These are phyloP conservation scores for Starmerella ratchasimensis DNA, from an alignment of 805 yeast species.

Conservation along the genomic window DNA sequence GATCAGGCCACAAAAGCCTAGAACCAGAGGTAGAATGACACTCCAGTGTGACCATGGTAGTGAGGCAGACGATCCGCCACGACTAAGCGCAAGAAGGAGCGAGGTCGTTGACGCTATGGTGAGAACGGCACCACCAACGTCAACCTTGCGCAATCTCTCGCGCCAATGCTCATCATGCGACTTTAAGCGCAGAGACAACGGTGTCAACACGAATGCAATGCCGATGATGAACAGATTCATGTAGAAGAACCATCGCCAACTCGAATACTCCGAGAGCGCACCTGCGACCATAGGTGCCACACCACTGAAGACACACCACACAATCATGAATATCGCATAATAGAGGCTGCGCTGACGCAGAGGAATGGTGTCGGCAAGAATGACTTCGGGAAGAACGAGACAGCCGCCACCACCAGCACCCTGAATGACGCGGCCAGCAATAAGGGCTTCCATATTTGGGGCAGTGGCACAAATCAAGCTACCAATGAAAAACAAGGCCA, in stretches of 20 bases:
- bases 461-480: slow-evolving; percentile 46
- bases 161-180: slow-evolving; percentile 30
- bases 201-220: slow-evolving; percentile 29
- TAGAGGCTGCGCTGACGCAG: slow-evolving; percentile 25
- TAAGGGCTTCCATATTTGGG: slow-evolving; percentile 42
- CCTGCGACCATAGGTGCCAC: slow-evolving; percentile 57
- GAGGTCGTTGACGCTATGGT: slow-evolving; percentile 34
- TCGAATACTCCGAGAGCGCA: slow-evolving; percentile 40
- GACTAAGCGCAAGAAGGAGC: slow-evolving; percentile 36
- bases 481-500: slow-evolving; percentile 47
- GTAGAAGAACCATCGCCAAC: slow-evolving; percentile 73
- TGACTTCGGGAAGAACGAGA: slow-evolving; percentile 42
- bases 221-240: slow-evolving; percentile 58
- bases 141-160: slow-evolving; percentile 33
- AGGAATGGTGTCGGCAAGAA: slow-evolving; percentile 44
- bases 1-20: slow-evolving; percentile 31
- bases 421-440: slow-evolving; percentile 56
- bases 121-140: slow-evolving; percentile 37
- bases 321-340: slow-evolving; percentile 21
- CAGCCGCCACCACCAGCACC: slow-evolving; percentile 66
- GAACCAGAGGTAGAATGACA: slow-evolving; percentile 35
- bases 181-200: slow-evolving; percentile 30
- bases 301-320: slow-evolving; percentile 24
- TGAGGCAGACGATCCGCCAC: slow-evolving; percentile 36
- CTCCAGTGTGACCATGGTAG: slow-evolving; percentile 44